phyloP scores from a whole-genome alignment of 2,329 filamentous ascomycete genomes.

The Eutypa lata region DNA sequence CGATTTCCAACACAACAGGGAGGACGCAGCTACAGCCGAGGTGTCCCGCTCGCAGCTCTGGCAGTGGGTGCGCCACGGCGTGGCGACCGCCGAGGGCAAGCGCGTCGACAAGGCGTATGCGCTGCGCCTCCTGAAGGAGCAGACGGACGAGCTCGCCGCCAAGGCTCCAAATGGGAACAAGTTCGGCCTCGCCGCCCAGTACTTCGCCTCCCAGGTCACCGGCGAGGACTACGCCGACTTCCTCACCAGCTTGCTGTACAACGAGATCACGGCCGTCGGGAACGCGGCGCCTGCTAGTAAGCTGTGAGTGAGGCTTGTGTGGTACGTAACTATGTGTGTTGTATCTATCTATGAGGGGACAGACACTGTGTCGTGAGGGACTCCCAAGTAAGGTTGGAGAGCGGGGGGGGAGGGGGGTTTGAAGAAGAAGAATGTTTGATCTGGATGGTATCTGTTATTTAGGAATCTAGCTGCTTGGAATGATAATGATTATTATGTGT shows the following conservation, averaged over 20 bases:
- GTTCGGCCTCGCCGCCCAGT: conserved; percentile 84
- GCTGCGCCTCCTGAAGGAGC: conserved; percentile 81
- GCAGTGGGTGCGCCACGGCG: conserved; percentile 82
- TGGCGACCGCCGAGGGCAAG: conserved; percentile 83
- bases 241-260: conserved; percentile 58
- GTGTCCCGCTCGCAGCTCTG: conserved; percentile 92
- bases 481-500: too few species aligned
- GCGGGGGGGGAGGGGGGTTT: too few species aligned
- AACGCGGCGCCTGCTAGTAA: conserved; percentile 29
- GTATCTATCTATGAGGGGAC: too few species aligned
- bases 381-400: too few species aligned
- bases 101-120: conserved; percentile 90
- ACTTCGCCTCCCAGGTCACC: conserved; percentile 89
- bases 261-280: conserved; percentile 32
- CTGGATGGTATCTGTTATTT: too few species aligned
- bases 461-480: too few species aligned
- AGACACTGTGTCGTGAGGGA: too few species aligned
- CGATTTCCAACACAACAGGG: too few species aligned
- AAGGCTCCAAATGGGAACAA: conserved; percentile 87
- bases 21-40: conserved; percentile 95
- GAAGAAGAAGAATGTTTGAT: too few species aligned
- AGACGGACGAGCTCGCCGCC: conserved; percentile 69
- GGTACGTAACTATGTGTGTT: too few species aligned
- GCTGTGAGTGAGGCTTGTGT: too few species aligned
- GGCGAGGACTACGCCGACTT: conserved; percentile 98